Percentiles rank a stretch among this genome's conserved stretches.
Conservation (phyloP, 768 basidiomycete species). For the Pisolithus albus region DNA sequence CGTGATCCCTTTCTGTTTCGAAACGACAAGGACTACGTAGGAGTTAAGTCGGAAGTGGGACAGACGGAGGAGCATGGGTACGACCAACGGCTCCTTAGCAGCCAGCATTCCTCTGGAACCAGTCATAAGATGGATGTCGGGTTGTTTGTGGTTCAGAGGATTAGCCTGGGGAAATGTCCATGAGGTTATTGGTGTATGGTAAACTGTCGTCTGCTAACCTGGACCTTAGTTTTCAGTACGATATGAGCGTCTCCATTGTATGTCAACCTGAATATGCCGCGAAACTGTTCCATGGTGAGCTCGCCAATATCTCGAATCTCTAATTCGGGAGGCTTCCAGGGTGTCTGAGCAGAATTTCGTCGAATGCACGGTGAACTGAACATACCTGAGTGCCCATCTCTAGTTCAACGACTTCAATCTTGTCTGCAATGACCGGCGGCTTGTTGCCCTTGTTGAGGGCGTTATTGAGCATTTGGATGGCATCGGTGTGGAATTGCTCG, state of each 20-base stretch:
- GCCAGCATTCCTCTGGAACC: slow-evolving; percentile 85
- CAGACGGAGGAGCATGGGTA: slow-evolving; percentile 95
- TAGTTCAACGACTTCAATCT: slow-evolving; percentile 96
- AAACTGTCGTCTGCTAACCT: slow-evolving; percentile 43
- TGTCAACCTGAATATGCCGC: slow-evolving; percentile 92
- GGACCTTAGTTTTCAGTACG: slow-evolving; percentile 85
- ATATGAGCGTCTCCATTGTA: slow-evolving; percentile 91
- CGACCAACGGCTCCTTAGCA: slow-evolving; percentile 90
- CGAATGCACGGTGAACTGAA: not conserved
- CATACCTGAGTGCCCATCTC: slow-evolving; percentile 95
- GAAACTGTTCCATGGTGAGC: slow-evolving; percentile 89
- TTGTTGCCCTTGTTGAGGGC: slow-evolving; percentile 96
- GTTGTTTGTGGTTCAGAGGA: slow-evolving; percentile 87
- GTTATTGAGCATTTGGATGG: slow-evolving; percentile 94
- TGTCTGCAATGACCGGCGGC: slow-evolving; percentile 94
- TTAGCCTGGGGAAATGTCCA: slow-evolving; percentile 59
- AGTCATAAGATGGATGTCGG: slow-evolving; percentile 81
- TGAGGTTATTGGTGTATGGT: not conserved
- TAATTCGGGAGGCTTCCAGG: slow-evolving; percentile 83
- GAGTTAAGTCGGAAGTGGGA: slow-evolving; percentile 93
- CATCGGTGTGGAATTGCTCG: slow-evolving; percentile 93
- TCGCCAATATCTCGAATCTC: slow-evolving; percentile 98
- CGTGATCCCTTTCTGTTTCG: slow-evolving; percentile 95
- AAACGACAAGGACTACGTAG: slow-evolving; percentile 96
- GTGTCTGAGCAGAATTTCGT: slow-evolving; percentile 1